Evolutionary conservation across 2,329 filamentous ascomycete genomes (phyloP), one percentile per base, ranked within the genome.

Genomic region (Tolypocladium cylindrosporum): DNA sequence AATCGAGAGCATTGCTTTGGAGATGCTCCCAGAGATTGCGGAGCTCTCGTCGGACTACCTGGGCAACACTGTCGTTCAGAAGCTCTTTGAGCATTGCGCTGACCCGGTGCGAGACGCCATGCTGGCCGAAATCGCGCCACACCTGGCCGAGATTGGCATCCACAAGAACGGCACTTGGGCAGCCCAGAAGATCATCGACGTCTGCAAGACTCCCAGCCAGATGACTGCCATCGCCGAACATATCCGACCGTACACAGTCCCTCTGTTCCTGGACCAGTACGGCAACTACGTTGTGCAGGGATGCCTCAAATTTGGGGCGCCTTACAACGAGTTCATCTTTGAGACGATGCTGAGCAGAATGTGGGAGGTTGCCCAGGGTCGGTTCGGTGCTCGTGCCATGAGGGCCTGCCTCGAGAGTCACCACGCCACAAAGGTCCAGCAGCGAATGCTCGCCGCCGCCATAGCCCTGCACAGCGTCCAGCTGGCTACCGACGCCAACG

Each of bases 121-220:
- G 94, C 79, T 99, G 59, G 75, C 78, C 16, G 86, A 92, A 68
- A 96, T 99, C 66, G 85, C 89, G 3, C 92, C 93, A 59, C 92
- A 97, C 69, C 83, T 97, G 70, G 91, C 93, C 34, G 92, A 97
- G 74, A 97, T 97, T 74, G 94, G 94, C 66, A 87, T 97, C 9
- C 94, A 99, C 81, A 99, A 99, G 83, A 99, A 99, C 68, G 94
- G 94, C 61, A 99, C 94, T 1, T 99, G 94, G 94, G 94, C 94
- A 57, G 94, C 94, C 1, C 94, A 99, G 75, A 99, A 97, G 81
- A 97, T 99, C 68, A 97, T 99, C 65, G 93, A 97, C 67, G 91
- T 96, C 8, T 93, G 91, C 71, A 91, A 94, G 74, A 91, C 89
- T 1, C 85, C 88, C 7, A 77, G 79, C 45, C 92, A 97, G 74